Percentiles rank a stretch among this genome's conserved stretches.
Evolutionary conservation across 2,329 filamentous ascomycete species (phyloP).

Genomic region (Ophiostoma novo-ulmi): DNA sequence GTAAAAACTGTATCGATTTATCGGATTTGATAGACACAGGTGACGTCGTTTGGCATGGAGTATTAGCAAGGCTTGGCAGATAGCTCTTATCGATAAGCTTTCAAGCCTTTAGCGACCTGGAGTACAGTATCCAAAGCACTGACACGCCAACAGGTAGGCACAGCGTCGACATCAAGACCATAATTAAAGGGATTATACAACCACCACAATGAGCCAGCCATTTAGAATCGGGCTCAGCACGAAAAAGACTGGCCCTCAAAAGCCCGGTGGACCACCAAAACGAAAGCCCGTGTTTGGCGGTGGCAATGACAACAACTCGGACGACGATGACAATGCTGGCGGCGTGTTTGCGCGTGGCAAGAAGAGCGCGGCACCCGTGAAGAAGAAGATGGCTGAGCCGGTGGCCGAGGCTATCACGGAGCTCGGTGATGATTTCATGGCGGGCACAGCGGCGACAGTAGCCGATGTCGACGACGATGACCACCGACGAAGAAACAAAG

Average conservation of each 20-base stretch:
- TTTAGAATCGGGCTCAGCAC: slow-evolving; percentile 30
- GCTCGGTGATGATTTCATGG: slow-evolving; percentile 45
- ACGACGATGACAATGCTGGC: slow-evolving; percentile 30
- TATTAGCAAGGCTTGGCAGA: background rate
- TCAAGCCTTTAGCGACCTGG: background rate
- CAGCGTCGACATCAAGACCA: background rate
- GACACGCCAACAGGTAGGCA: background rate
- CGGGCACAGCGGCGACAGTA: slow-evolving; percentile 29
- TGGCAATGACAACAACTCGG: slow-evolving; percentile 50
- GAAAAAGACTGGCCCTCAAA: slow-evolving; percentile 51
- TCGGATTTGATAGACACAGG: background rate
- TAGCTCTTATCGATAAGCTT: slow-evolving; percentile 21
- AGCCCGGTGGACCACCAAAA: slow-evolving; percentile 45
- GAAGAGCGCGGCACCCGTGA: background rate
- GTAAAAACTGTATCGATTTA: background rate
- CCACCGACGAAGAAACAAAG: slow-evolving; percentile 2
- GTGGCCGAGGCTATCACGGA: slow-evolving; percentile 56
- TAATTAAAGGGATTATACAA: background rate
- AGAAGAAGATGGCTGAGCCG: slow-evolving; percentile 32
- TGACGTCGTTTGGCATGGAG: background rate
- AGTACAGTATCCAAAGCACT: background rate
- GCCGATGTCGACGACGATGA: background rate
- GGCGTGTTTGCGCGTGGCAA: slow-evolving; percentile 20
- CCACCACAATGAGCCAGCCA: slow-evolving; percentile 19
- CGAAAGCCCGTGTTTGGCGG: slow-evolving; percentile 56